These are phyloP conservation scores for Nakataea oryzae DNA, from an alignment of 2,329 filamentous ascomycete genomes.

Conservation along the genomic window DNA sequence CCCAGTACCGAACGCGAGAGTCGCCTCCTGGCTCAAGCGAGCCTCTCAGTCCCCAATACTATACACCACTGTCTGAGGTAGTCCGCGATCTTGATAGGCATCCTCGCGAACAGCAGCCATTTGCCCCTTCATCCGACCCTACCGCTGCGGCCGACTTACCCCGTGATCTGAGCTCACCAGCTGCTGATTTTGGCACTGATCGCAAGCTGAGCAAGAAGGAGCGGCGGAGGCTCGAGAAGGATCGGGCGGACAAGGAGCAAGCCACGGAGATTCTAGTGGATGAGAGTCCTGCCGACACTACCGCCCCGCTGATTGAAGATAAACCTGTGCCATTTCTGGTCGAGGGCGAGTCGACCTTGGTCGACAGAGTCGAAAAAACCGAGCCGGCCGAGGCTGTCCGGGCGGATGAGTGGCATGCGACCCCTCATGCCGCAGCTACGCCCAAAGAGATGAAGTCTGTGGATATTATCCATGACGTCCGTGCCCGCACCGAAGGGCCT, in stretches of 20 bases:
- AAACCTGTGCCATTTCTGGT: neutral
- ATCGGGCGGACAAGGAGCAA: neutral
- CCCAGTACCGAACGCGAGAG: slow-evolving; percentile 49
- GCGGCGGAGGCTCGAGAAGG: slow-evolving; percentile 1
- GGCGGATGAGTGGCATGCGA: neutral
- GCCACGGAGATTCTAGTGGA: neutral
- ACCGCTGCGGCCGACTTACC: neutral
- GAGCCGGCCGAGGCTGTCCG: neutral
- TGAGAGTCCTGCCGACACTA: neutral
- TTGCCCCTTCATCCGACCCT: neutral
- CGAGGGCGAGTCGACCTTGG: slow-evolving; percentile 3
- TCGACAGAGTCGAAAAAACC: slow-evolving; percentile 1
- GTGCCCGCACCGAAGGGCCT: neutral
- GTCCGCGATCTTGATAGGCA: slow-evolving; percentile 27
- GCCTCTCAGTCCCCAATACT: slow-evolving; percentile 24
- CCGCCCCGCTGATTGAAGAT: neutral
- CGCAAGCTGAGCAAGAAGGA: slow-evolving; percentile 18
- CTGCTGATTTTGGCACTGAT: neutral
- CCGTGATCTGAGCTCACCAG: neutral
- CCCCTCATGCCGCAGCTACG: neutral
- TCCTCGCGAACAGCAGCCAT: neutral
- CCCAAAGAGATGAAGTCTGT: neutral
- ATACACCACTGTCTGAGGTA: slow-evolving; percentile 37
- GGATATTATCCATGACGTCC: neutral
- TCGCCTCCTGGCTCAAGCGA: slow-evolving; percentile 53